Evolutionary conservation across 495 filamentous ascomycete species (phyloP), one percentile per base, ranked within the genome.

Genomic region (Hyaloscypha bicolor): DNA sequence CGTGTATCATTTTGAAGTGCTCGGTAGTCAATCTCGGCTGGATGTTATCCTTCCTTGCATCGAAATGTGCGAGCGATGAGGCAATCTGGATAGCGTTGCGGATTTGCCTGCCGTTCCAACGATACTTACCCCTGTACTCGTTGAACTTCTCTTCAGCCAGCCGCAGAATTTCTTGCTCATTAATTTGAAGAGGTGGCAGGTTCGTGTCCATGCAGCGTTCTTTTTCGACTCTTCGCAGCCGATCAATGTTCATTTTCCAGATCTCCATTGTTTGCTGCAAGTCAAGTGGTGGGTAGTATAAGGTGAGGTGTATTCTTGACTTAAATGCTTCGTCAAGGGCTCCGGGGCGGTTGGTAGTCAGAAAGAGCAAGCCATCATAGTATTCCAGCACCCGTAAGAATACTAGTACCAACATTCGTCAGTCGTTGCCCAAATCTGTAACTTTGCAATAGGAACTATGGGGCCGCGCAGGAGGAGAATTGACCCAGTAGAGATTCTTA

Each of bases 301-400:
- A 69, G 1, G 69, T 73, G 11, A 84, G 58, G 67, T 84, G 78
- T 52, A 83, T 79, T 5, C 80, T 73, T 42, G 73, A 80, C n/a
- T 78, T 71, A 66, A 83, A 78, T 21, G 77, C 76, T 52, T 82
- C 74, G 66, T 83, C 79, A 70, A 83, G 79, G 21, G 67, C 64
- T 1, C 72, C 75, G 9, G 80, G 67, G 6, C 85, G 75, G 69
- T 87, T 88, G 1, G 84, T 86, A 0, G 86, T 87, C 2, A 88
- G 73, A 68, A 78, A 75, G 25, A 78, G 68, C 29, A 79, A 74
- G 12, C 76, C 77, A 29, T 72, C 66, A 70, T 78, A 76, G 63
- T 77, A 77, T 64, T 78, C 77, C 1, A 78, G 71, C 0, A 69
- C 60, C 8, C 75, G 72, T 2, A 78, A 64, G 42, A 78, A 77